A percentile compares a stretch with the other conserved stretches of the same genome.
phyloP scores from a whole-genome alignment of 2,329 filamentous ascomycete genomes.

The Claviceps maximensis region DNA sequence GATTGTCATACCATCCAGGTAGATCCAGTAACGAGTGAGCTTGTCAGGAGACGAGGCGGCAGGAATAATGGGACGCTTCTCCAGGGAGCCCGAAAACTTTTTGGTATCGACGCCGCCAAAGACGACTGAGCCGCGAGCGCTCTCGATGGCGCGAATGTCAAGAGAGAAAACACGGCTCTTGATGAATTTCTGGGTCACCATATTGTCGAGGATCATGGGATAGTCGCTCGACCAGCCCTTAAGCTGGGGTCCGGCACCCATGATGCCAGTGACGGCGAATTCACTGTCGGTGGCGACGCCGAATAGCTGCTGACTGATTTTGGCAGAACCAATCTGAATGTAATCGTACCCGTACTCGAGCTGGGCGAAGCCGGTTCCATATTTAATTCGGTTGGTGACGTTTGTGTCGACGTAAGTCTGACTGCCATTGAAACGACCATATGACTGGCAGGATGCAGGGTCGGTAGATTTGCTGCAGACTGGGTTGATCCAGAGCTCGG shows the following conservation, averaged over 20 bases:
- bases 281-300: slow-evolving; percentile 22
- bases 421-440: slow-evolving; percentile 19
- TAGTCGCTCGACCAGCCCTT: slow-evolving; percentile 22
- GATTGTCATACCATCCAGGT: slow-evolving; percentile 24
- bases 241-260: slow-evolving; percentile 22
- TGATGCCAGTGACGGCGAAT: slow-evolving; percentile 17
- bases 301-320: slow-evolving; percentile 22
- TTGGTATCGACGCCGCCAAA: slow-evolving; percentile 45
- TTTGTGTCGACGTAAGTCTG: slow-evolving; percentile 17
- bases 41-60: slow-evolving; percentile 21
- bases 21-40: slow-evolving; percentile 28
- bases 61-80: slow-evolving; percentile 42
- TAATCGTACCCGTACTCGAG: slow-evolving; percentile 22
- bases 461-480: slow-evolving; percentile 21
- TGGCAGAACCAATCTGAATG: slow-evolving; percentile 18
- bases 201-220: slow-evolving; percentile 21
- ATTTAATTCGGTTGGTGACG: slow-evolving; percentile 14
- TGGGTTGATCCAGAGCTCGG: slow-evolving; percentile 30
- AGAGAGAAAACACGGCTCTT: slow-evolving; percentile 24
- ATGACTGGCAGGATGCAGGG: slow-evolving; percentile 14
- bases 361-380: slow-evolving; percentile 20
- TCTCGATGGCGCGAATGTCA: slow-evolving; percentile 20
- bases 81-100: slow-evolving; percentile 40
- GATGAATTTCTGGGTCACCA: slow-evolving; percentile 21
- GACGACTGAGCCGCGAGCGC: slow-evolving; percentile 22